Base-by-base conservation (phyloP, 176 grass and related monocot genomes). In the Oryza meridionalis region DNA sequence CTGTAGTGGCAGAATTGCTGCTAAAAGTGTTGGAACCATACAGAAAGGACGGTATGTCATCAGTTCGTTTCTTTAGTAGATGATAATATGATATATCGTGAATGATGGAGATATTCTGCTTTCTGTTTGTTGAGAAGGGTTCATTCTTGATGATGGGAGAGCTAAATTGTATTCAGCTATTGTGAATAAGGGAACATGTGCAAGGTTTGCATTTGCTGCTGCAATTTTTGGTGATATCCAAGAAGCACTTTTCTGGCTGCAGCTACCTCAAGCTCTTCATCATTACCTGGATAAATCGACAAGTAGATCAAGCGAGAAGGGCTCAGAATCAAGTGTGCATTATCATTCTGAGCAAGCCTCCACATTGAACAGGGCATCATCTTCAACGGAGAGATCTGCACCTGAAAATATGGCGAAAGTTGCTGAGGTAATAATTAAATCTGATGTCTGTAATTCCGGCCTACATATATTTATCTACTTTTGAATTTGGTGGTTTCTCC, bases 131-230 rank as follows among this genome's bases (percentile, higher is more conserved):
- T 94, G 61, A 67, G 63, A 88, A 97, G 94, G 94, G 66, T 95
- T 91, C 88, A 98, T 98, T 73, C 91, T 98, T 90, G 96, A 98
- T 73, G 96, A 98, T 51, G 93, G 94, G 90, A 85, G 96, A 89
- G 87, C 81, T 81, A 92, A 42, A 82, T 47, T 93, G 79, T 98
- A 98, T 95, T 90, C 85, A 72, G 81, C 91, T 82, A 67, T 94
- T 82, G 85, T 90, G 35, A 90, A 86, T 67, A 89, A 88, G 78
- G 93, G 96, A 82, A 76, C 87, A 82, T 93, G 79, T 84, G 93
- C 88, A 77, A 90, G 91, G 81, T 94, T 93, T 85, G 87, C 96
- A 74, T 98, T 98, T 95, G 89, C 96, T 77, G 96, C 96, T 84
- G 91, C 89, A 8, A 77, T 94, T 65, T 98, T 95, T 86, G 96